Evolutionary conservation across 1,139 yeast species (phyloP), one percentile per base, ranked within the genome.

Genomic region (Zygosaccharomyces pseudobailii): DNA sequence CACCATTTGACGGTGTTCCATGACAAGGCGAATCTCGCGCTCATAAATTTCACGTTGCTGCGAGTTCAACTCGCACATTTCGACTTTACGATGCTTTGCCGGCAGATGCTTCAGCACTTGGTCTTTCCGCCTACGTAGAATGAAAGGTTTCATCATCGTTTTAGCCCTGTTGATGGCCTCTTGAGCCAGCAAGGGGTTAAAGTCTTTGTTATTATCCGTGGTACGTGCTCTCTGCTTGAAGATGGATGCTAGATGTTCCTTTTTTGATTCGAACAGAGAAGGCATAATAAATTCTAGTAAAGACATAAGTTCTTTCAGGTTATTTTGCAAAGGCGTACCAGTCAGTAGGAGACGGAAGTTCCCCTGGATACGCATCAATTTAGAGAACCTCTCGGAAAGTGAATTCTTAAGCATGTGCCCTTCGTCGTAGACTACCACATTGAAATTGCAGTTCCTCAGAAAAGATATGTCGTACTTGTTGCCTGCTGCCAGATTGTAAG

Each of bases 91-190:
- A 42, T 73, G 69, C 63, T 94, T 92, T 25, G 77, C 74, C 0
- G 98, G 98, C 55, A 92, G 72, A 64, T 92, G 94, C 61, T 86
- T 80, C 63, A 92, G 75, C 8, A 92, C 98, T 67, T 92, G 97
- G 49, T 80, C 86, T 70, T 92, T 92, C 62, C 85, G 85, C 65
- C 99, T 82, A 66, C 99, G 78, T 58, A 92, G 72, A 7, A 92
- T 92, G 70, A 92, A 92, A 4, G 99, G 99, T 2, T 95, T 86
- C 98, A 92, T 92, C 97, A 92, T 92, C 3, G 94, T 84, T 66
- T 87, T 88, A 5, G 99, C 99, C 62, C 89, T 86, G 37, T 82
- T 78, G 51, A 92, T 89, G 1, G 98, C 95, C 67, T 92, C 95
- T 55, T 84, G 84, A 0, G 97, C 88, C 41, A 92, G 71, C 46